These are phyloP conservation scores for Fusarium sterilihyphosum DNA, from an alignment of 2,329 filamentous ascomycete species.

Conservation along the genomic window DNA sequence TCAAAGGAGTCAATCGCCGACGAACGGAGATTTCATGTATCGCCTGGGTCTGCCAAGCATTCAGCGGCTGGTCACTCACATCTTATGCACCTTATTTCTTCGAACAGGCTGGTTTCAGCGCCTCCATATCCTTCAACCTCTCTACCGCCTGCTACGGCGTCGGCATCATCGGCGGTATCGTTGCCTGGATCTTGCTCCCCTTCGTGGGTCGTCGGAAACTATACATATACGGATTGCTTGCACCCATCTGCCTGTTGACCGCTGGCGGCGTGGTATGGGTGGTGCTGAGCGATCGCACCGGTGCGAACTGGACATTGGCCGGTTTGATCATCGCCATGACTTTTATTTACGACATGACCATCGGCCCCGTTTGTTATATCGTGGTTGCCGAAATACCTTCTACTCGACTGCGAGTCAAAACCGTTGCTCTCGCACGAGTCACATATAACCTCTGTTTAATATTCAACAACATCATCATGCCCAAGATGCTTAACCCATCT, in stretches of 20 bases:
- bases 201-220: conserved; percentile 53
- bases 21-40: conserved; percentile 44
- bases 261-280: conserved; percentile 53
- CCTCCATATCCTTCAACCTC: conserved; percentile 51
- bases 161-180: conserved; percentile 52
- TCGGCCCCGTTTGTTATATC: conserved; percentile 46
- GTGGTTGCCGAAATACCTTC: conserved; percentile 53
- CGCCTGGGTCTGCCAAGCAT: conserved; percentile 42
- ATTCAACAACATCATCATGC: conserved; percentile 43
- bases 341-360: conserved; percentile 48
- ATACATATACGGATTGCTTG: conserved; percentile 50
- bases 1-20: conserved; percentile 41
- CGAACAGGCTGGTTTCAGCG: conserved; percentile 52
- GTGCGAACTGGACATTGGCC: conserved; percentile 49
- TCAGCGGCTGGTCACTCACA: conserved; percentile 38
- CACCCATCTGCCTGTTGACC: conserved; percentile 45
- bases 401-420: conserved; percentile 52
- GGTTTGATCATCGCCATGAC: conserved; percentile 54
- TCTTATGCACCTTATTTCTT: conserved; percentile 53
- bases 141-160: conserved; percentile 52
- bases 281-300: conserved; percentile 38
- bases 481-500: conserved; percentile 43
- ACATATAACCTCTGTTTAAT: conserved; percentile 39
- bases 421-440: conserved; percentile 51
- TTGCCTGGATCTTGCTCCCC: conserved; percentile 53